A percentile compares a stretch with the other conserved stretches of the same genome.
Conservation (phyloP, 805 yeast genomes). For the Suhomyces xylopsoci region DNA sequence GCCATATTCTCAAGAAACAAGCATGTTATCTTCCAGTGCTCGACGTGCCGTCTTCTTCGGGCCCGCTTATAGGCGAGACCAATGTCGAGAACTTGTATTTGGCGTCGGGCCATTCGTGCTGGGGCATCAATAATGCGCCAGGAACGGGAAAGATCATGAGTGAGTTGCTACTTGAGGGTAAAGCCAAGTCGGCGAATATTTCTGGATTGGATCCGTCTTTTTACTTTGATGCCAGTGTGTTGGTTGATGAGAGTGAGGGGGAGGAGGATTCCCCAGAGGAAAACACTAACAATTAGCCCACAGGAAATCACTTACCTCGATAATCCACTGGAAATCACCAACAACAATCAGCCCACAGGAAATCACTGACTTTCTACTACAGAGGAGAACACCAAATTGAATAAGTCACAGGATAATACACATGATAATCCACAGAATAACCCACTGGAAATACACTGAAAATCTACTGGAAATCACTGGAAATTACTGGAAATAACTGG, state of each 20-base stretch:
- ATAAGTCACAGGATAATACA: no score
- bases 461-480: no score
- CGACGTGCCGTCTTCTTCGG: slow-evolving; percentile 87
- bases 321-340: no score
- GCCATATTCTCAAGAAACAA: slow-evolving; percentile 76
- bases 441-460: no score
- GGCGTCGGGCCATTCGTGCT: slow-evolving; percentile 95
- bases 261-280: no score
- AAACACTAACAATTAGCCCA: no score
- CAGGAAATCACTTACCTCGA: no score
- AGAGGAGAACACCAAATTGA: no score
- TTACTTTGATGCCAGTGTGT: slow-evolving; percentile 73
- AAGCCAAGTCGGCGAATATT: slow-evolving; percentile 71
- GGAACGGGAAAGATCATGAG: slow-evolving; percentile 94
- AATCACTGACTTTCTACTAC: no score
- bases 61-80: slow-evolving; percentile 93
- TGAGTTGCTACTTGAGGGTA: slow-evolving; percentile 83
- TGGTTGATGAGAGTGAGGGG: slow-evolving; percentile 26
- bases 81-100: slow-evolving; percentile 73
- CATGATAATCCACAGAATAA: no score
- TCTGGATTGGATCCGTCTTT: slow-evolving; percentile 80
- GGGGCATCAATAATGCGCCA: slow-evolving; percentile 99
- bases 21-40: slow-evolving; percentile 95
- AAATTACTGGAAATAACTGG: no score
- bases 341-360: no score